These are phyloP conservation scores for Petunia secreta DNA, from an alignment of 257 asterid species.

Conservation along the genomic window DNA sequence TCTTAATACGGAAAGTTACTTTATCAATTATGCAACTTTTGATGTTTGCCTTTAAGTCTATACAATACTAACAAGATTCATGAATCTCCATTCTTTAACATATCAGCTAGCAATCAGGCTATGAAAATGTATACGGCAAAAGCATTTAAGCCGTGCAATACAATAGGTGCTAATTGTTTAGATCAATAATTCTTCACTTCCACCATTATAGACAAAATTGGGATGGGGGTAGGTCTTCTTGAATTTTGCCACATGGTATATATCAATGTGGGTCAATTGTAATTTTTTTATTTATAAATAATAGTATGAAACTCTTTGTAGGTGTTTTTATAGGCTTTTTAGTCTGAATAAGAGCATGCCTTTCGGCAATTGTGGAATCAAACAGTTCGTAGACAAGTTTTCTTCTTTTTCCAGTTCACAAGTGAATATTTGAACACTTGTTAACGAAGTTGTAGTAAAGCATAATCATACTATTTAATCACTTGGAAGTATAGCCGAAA, in stretches of 20 bases:
- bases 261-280: conserved; percentile 2
- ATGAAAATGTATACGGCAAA: conserved; percentile 21
- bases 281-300: background rate
- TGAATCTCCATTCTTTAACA: background rate
- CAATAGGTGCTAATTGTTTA: background rate
- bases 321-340: conserved; percentile 21
- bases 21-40: conserved; percentile 20
- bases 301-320: background rate
- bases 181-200: conserved; percentile 19
- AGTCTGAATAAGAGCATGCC: conserved; percentile 33
- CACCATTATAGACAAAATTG: background rate
- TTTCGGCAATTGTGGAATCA: conserved; percentile 48
- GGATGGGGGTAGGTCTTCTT: conserved; percentile 4
- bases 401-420: background rate
- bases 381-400: conserved; percentile 16
- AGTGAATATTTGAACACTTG: conserved; percentile 38
- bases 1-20: conserved; percentile 26
- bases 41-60: conserved; percentile 15
- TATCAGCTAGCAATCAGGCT: background rate
- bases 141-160: conserved; percentile 24
- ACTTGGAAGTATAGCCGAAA: conserved; percentile 1
- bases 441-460: conserved; percentile 2
- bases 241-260: conserved; percentile 14
- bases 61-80: background rate
- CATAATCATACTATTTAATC: conserved; percentile 17